Percentiles rank a stretch among this genome's conserved stretches.
Conservation (phyloP, 352 stramenopile species). For the Thraustochytrium striatum region DNA sequence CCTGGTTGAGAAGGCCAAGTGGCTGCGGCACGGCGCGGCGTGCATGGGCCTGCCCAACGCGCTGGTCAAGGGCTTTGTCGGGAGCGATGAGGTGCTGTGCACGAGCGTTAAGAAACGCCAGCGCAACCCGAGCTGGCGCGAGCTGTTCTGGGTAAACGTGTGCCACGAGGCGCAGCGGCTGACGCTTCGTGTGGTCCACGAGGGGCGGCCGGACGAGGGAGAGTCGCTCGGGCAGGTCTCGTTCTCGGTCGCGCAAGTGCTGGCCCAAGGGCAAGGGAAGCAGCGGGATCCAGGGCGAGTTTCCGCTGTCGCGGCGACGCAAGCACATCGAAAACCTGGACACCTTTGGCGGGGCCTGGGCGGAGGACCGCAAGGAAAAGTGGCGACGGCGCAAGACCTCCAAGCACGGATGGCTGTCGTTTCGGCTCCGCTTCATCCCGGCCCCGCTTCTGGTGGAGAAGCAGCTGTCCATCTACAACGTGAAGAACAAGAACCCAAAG, state of each 20-base stretch:
- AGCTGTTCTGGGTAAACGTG: conserved; percentile 18
- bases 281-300: conserved; percentile 17
- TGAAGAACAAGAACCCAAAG: background rate
- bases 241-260: conserved; percentile 24
- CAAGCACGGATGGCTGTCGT: conserved; percentile 31
- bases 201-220: background rate
- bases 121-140: background rate
- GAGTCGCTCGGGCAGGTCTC: conserved; percentile 17
- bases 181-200: conserved; percentile 25
- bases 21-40: background rate
- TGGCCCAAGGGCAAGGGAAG: background rate
- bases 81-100: background rate
- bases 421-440: conserved; percentile 33
- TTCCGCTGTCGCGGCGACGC: conserved; percentile 6
- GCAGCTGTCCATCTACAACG: background rate
- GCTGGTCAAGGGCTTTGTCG: background rate
- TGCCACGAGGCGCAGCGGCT: background rate
- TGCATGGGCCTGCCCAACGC: conserved; percentile 1
- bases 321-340: conserved; percentile 33
- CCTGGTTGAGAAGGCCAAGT: conserved; percentile 4
- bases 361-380: conserved; percentile 10
- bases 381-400: conserved; percentile 5
- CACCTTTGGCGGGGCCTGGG: background rate
- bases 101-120: background rate
- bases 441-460: conserved; percentile 5